These are phyloP conservation scores for Tolypocladium ovalisporum DNA, from an alignment of 2,329 filamentous ascomycete genomes.

Conservation along the genomic window DNA sequence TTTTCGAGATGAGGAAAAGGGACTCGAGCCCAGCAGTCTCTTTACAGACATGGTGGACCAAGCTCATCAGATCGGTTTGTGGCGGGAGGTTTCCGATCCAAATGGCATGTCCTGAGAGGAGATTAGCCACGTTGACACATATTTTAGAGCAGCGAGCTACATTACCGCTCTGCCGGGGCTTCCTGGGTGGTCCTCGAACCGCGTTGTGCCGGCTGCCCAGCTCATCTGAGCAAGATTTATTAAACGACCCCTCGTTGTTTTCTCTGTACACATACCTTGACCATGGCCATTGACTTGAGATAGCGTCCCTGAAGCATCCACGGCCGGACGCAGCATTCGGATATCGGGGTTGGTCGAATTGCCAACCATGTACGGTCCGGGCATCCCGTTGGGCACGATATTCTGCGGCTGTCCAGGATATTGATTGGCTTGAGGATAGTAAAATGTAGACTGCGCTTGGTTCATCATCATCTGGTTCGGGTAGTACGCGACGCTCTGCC, in stretches of 20 bases:
- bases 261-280: conserved; percentile 10
- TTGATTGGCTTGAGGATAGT: conserved; percentile 29
- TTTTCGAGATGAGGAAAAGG: conserved; percentile 89
- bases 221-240: conserved; percentile 4
- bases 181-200: conserved; percentile 24
- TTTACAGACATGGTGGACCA: conserved; percentile 86
- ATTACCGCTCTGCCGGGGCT: conserved; percentile 50
- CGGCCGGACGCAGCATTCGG: conserved; percentile 9
- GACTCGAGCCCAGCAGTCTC: conserved; percentile 74
- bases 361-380: conserved; percentile 22
- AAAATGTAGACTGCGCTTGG: conserved; percentile 30
- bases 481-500: conserved; percentile 32
- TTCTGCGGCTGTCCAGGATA: conserved; percentile 22
- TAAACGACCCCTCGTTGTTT: neutral
- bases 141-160: neutral
- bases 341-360: conserved; percentile 13
- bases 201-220: conserved; percentile 11
- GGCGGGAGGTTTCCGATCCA: conserved; percentile 94
- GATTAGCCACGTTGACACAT: neutral
- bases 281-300: conserved; percentile 8
- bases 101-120: conserved; percentile 61
- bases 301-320: conserved; percentile 4
- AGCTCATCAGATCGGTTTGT: conserved; percentile 64
- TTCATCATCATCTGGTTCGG: conserved; percentile 30
- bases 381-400: conserved; percentile 20